Base-by-base conservation (phyloP, 1,139 yeast genomes). In the Magnusiomyces paraingens region DNA sequence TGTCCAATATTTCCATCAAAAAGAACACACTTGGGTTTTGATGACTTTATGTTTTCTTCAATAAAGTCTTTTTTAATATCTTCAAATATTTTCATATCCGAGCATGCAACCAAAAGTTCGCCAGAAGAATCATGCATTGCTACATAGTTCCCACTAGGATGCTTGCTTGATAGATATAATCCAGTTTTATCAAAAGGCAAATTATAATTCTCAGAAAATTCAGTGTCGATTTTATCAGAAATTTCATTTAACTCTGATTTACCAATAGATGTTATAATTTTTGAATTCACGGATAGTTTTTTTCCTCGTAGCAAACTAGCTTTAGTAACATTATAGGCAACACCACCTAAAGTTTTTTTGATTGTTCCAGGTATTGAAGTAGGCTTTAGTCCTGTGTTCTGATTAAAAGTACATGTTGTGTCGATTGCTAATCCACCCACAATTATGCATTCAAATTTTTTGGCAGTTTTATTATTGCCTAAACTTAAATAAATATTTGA, bases 381-480 rank as follows among this genome's bases (percentile, higher is more conserved):
- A 3, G 73, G 71, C 60, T 79, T 61, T 21, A 69, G 65, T 1
- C 66, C 63, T 0, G 65, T 58, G 0, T 67, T 58, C 1, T 47
- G 22, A 3, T 62, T 55, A 29, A 53, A 54, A 36, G 71, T 66
- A 57, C 73, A 81, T 2, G 85, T 81, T 1, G 87, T 74, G 64
- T 89, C 96, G 40, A 86, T 69, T 0, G 96, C 95, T 40, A 89
- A 72, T 0, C 94, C 82, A 0, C 96, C 96, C 21, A 87, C 73
- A 0, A 86, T 79, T 1, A 82, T 66, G 5, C 61, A 62, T 40
- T 59, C 58, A 12, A 54, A 43, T 32, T 32, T 26, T 8, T 26
- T 26, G 8, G 32, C 8, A 26, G 8, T n/a, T n/a, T n/a, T n/a
- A n/a, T n/a, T 26, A 26, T 26, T 26, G 4, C 32, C 32, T 26